phyloP scores from a whole-genome alignment of 31 red algal species.

The Pterothamnion heteromorphum region DNA sequence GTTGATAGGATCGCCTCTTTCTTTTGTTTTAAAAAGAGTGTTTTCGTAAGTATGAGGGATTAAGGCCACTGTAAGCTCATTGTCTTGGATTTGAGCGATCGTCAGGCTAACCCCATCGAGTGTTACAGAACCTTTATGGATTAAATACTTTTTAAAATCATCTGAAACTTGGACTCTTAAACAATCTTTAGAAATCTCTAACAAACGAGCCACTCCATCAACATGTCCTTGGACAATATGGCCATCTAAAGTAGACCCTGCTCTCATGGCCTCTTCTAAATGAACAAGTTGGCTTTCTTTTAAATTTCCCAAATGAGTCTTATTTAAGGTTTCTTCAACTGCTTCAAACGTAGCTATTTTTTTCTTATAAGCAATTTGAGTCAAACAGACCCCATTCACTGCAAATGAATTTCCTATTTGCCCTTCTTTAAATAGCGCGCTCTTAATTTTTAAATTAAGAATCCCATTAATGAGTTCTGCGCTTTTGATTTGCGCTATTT shows the following conservation, averaged over 20 bases:
- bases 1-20: constrained; percentile 54
- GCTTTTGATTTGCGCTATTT: not conserved
- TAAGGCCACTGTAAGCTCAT: not conserved
- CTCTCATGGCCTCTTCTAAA: not conserved
- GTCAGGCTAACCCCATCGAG: constrained; percentile 25
- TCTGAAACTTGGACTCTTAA: not conserved
- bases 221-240: constrained; percentile 45
- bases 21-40: constrained; percentile 2
- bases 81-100: not conserved
- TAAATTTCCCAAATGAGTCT: constrained; percentile 8
- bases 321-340: constrained; percentile 15
- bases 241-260: not conserved
- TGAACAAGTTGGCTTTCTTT: not conserved
- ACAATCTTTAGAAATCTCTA: not conserved
- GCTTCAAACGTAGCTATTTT: not conserved
- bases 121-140: constrained; percentile 17
- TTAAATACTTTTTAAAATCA: not conserved
- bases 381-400: constrained; percentile 23
- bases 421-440: not conserved
- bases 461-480: not conserved
- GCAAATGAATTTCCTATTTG: constrained; percentile 8
- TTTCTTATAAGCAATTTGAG: not conserved
- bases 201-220: not conserved
- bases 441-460: not conserved
- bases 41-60: constrained; percentile 43